Evolutionary conservation across 163 green algal genomes (phyloP).

Genomic region (Chlamydomonas reinhardtii): DNA sequence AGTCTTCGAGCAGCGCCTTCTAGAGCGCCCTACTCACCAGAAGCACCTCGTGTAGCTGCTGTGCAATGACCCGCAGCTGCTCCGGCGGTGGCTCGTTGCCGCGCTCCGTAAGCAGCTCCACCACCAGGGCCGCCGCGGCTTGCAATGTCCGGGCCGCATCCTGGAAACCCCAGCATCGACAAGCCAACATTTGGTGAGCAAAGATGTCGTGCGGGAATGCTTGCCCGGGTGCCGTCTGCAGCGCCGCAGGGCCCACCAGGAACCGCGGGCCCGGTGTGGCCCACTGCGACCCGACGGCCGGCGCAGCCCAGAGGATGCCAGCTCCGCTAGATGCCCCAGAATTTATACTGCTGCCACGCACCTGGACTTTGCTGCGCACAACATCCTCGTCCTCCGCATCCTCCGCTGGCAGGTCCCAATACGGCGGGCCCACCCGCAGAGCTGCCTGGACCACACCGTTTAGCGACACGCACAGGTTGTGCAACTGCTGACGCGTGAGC

Average conservation of each 20-base stretch:
- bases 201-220: no score
- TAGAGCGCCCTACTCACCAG: no score
- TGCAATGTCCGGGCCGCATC: conserved; percentile 39
- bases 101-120: conserved; percentile 40
- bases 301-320: no score
- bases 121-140: conserved; percentile 49
- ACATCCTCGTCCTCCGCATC: background rate
- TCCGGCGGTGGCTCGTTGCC: conserved; percentile 47
- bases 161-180: conserved; percentile 24
- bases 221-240: no score
- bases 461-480: conserved; percentile 27
- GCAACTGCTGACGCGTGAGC: conserved; percentile 36
- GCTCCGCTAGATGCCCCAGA: no score
- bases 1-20: no score
- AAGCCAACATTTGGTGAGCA: background rate
- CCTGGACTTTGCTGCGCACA: no score
- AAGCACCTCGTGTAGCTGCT: conserved; percentile 68
- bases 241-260: no score
- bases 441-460: background rate
- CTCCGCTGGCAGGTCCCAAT: no score
- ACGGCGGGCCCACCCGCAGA: background rate
- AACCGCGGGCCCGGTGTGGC: no score
- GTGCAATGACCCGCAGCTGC: conserved; percentile 51
- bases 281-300: no score
- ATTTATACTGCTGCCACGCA: no score